Evolutionary conservation across 371 early-diverging fungal species (phyloP).

Genomic region (Zychaea mexicana): DNA sequence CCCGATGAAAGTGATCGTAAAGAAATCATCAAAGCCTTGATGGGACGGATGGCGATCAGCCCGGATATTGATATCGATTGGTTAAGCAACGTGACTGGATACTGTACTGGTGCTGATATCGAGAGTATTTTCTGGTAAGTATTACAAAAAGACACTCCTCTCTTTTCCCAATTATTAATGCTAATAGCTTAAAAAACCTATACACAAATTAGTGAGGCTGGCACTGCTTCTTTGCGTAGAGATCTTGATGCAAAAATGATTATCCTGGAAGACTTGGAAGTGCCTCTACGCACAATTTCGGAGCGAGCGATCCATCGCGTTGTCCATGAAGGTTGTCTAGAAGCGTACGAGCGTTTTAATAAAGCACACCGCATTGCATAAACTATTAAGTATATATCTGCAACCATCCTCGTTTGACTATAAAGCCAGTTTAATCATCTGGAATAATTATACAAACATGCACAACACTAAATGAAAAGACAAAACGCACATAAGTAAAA

Average conservation of each 20-base stretch:
- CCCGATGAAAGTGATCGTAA: conserved; percentile 58
- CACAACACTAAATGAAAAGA: too few species aligned
- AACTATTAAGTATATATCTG: too few species aligned
- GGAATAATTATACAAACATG: too few species aligned
- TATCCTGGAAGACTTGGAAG: conserved; percentile 19
- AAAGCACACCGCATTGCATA: conserved; percentile 9
- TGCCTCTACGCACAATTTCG: conserved; percentile 22
- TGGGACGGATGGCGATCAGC: conserved; percentile 18
- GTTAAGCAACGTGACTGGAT: conserved; percentile 51
- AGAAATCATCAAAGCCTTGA: conserved; percentile 47
- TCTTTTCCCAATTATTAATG: neutral
- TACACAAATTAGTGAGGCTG: conserved; percentile 52
- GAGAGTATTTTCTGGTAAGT: conserved; percentile 58
- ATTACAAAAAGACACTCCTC: neutral
- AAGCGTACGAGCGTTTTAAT: conserved; percentile 31
- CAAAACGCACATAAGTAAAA: too few species aligned
- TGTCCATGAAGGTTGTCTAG: conserved; percentile 23
- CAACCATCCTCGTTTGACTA: too few species aligned
- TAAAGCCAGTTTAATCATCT: too few species aligned
- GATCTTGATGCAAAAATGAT: conserved; percentile 27
- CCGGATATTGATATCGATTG: conserved; percentile 35
- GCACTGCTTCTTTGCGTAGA: conserved; percentile 50
- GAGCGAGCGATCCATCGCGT: conserved; percentile 33
- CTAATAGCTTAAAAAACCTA: too few species aligned
- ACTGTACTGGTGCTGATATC: conserved; percentile 68